Conservation (phyloP, 345 rosid genomes). For the Populus tremula region DNA sequence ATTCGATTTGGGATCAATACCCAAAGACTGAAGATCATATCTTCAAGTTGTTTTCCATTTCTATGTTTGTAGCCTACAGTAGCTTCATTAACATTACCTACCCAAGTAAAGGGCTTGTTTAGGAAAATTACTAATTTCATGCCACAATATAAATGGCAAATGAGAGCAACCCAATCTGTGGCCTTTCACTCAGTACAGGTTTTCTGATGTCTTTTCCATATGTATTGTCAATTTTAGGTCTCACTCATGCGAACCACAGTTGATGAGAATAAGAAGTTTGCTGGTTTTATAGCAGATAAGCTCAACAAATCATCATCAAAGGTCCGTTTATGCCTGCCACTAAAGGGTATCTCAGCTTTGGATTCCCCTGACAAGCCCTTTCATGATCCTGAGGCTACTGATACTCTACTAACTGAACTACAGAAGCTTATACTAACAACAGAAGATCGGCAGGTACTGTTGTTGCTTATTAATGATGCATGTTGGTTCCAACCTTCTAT, state of each 20-base stretch:
- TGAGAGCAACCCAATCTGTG: neutral
- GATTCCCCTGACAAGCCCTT: conserved; percentile 78
- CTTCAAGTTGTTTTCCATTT: neutral
- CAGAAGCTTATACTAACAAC: conserved; percentile 51
- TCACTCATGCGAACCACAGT: conserved; percentile 75
- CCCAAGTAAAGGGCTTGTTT: neutral
- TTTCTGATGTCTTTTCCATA: conserved; percentile 2
- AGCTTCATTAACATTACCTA: neutral
- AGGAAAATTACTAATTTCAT: neutral
- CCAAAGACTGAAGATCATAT: no score
- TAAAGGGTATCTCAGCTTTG: conserved; percentile 77
- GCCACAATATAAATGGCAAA: neutral
- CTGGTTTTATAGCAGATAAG: conserved; percentile 76
- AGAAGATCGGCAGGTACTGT: conserved; percentile 60
- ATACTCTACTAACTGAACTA: conserved; percentile 57
- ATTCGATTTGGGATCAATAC: no score
- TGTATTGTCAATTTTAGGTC: conserved; percentile 48
- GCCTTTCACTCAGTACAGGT: neutral
- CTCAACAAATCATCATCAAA: conserved; percentile 67
- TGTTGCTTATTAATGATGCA: conserved; percentile 10
- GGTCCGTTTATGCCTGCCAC: conserved; percentile 66
- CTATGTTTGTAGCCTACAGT: neutral
- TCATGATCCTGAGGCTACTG: conserved; percentile 74
- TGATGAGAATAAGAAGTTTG: conserved; percentile 72
- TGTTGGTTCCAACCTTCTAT: conserved; percentile 12